Evolutionary conservation across 345 rosid species (phyloP).

Genomic region (Cardamine resedifolia): DNA sequence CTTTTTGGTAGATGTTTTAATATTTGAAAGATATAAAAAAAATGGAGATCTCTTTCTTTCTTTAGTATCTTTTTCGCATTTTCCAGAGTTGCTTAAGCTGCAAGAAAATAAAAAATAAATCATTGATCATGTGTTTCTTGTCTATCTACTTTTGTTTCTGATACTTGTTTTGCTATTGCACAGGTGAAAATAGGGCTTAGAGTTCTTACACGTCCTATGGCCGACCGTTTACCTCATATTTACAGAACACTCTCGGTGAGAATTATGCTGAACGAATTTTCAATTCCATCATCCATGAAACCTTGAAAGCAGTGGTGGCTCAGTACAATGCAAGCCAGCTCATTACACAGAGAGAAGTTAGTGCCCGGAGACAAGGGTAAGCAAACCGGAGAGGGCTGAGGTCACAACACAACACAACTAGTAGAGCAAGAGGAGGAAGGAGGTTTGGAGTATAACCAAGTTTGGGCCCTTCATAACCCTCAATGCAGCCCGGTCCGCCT

Average conservation of each 20-base stretch:
- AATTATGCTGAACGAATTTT: slow-evolving; percentile 67
- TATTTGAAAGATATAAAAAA: too few relatives aligned
- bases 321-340: slow-evolving; percentile 88
- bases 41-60: too few relatives aligned
- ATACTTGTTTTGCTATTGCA: slow-evolving; percentile 21
- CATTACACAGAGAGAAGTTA: too few relatives aligned
- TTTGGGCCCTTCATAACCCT: too few relatives aligned
- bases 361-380: too few relatives aligned
- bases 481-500: too few relatives aligned
- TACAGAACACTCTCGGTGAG: slow-evolving; percentile 73
- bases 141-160: background rate
- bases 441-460: too few relatives aligned
- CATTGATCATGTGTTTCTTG: background rate
- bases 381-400: too few relatives aligned
- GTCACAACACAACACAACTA: too few relatives aligned
- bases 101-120: background rate
- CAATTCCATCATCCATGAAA: slow-evolving; percentile 81
- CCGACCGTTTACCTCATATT: slow-evolving; percentile 59
- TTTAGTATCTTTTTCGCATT: too few relatives aligned
- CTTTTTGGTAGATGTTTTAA: too few relatives aligned
- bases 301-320: slow-evolving; percentile 84
- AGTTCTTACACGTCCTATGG: slow-evolving; percentile 76
- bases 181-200: slow-evolving; percentile 89
- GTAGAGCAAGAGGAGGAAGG: too few relatives aligned
- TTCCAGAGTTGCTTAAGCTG: background rate